phyloP scores from a whole-genome alignment of 1,284 basidiomycete genomes.

The Trametes versicolor region DNA sequence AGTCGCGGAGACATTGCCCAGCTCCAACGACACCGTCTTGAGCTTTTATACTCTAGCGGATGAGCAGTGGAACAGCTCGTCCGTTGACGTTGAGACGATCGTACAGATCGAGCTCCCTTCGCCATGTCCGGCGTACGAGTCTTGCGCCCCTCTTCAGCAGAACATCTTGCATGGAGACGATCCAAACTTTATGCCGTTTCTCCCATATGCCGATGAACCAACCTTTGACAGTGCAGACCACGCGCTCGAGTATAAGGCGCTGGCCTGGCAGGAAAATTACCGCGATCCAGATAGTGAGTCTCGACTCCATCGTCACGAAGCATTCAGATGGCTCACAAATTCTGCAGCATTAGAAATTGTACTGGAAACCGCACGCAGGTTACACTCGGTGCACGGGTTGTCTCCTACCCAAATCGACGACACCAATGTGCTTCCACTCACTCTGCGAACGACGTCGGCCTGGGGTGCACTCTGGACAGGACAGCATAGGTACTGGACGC shows the following conservation, averaged over 20 bases:
- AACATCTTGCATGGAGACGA: slow-evolving; percentile 67
- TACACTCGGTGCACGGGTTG: slow-evolving; percentile 49
- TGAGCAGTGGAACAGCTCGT: background rate
- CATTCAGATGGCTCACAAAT: background rate
- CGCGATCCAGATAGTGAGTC: slow-evolving; percentile 62
- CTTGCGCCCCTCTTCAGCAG: slow-evolving; percentile 56
- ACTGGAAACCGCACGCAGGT: slow-evolving; percentile 52
- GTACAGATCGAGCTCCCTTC: background rate
- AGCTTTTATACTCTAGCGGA: background rate
- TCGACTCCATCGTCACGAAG: background rate
- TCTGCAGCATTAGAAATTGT: slow-evolving; percentile 51
- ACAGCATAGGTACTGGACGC: slow-evolving; percentile 47
- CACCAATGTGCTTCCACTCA: slow-evolving; percentile 52
- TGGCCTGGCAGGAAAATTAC: slow-evolving; percentile 56
- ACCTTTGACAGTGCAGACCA: slow-evolving; percentile 54
- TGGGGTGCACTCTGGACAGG: slow-evolving; percentile 45
- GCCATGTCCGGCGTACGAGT: slow-evolving; percentile 51
- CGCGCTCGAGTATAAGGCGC: slow-evolving; percentile 51
- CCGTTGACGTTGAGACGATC: background rate
- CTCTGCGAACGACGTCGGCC: slow-evolving; percentile 40
- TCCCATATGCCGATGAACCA: slow-evolving; percentile 67
- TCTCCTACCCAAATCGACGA: slow-evolving; percentile 53
- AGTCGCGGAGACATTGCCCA: no score
- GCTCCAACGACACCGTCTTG: background rate
- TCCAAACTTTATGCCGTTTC: slow-evolving; percentile 59